A percentile compares a stretch with the other conserved stretches of the same genome.
These are phyloP conservation scores for Verticillium longisporum DNA, from an alignment of 2,329 filamentous ascomycete genomes.

Conservation along the genomic window DNA sequence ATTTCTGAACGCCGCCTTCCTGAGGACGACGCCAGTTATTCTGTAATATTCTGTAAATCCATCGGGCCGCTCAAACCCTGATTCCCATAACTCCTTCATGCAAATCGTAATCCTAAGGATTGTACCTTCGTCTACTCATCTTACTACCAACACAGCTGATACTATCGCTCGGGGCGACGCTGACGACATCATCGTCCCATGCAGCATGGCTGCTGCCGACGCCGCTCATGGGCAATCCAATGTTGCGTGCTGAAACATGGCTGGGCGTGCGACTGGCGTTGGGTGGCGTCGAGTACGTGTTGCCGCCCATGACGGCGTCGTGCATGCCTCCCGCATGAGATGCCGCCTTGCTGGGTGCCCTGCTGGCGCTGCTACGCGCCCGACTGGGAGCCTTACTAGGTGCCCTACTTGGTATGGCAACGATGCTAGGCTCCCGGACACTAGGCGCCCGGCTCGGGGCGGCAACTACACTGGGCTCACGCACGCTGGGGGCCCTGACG, in stretches of 20 bases:
- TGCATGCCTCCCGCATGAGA: neutral
- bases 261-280: constrained; percentile 16
- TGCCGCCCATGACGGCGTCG: neutral
- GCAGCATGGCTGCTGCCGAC: constrained; percentile 31
- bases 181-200: constrained; percentile 43
- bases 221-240: constrained; percentile 33
- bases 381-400: constrained; percentile 4
- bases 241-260: constrained; percentile 22
- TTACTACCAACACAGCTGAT: constrained; percentile 52
- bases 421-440: constrained; percentile 1
- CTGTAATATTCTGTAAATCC: too few species aligned
- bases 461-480: constrained; percentile 3
- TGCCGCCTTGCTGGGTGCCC: neutral
- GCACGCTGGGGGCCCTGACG: neutral
- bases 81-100: neutral
- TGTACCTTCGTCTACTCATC: constrained; percentile 19
- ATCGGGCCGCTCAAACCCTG: neutral
- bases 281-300: neutral
- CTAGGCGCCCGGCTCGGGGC: constrained; percentile 4
- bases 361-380: constrained; percentile 4
- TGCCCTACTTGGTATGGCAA: constrained; percentile 6
- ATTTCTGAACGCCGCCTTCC: too few species aligned
- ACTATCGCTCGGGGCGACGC: constrained; percentile 53
- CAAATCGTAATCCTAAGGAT: neutral
- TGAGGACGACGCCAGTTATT: too few species aligned